Evolutionary conservation across 1,284 basidiomycete genomes (phyloP).

Genomic region (Phenoliferia sp.): DNA sequence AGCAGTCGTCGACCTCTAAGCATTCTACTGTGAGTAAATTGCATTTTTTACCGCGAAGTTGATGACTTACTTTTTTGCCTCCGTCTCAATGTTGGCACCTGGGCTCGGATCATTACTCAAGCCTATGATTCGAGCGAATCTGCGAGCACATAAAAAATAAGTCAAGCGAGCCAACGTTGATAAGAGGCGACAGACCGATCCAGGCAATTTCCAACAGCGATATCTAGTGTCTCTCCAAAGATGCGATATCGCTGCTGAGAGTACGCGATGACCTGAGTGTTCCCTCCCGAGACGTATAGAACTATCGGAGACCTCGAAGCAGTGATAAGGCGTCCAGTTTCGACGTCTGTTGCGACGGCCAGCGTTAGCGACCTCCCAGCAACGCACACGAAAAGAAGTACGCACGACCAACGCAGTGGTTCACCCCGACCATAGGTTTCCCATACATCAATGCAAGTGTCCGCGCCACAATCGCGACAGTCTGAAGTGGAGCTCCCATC

Average conservation of each 20-base stretch:
- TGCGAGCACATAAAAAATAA: not conserved
- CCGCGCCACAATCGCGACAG: conserved; percentile 90
- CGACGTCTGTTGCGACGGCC: conserved; percentile 66
- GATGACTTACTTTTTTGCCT: conserved; percentile 71
- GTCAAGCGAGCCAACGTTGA: not conserved
- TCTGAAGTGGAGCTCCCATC: conserved; percentile 95
- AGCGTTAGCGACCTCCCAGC: not conserved
- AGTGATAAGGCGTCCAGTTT: conserved; percentile 96
- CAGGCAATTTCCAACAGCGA: conserved; percentile 96
- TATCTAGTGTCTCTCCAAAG: conserved; percentile 98
- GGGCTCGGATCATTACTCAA: conserved; percentile 94
- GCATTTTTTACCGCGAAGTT: not conserved
- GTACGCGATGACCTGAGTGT: conserved; percentile 99
- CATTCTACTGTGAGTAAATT: not conserved
- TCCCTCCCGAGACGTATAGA: conserved; percentile 96
- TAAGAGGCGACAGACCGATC: conserved; percentile 55
- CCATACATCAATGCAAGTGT: conserved; percentile 81
- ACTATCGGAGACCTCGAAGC: conserved; percentile 93
- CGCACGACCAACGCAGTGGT: conserved; percentile 96
- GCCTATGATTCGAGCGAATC: conserved; percentile 90
- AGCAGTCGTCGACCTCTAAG: conserved; percentile 58
- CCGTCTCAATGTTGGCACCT: conserved; percentile 97
- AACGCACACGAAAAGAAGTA: conserved; percentile 28
- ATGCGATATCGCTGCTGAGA: conserved; percentile 95
- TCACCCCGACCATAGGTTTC: conserved; percentile 93